Percentiles rank a stretch among this genome's conserved stretches.
Conservation (phyloP, 176 grass and related monocot genomes). For the Miscanthus lutarioriparius region DNA sequence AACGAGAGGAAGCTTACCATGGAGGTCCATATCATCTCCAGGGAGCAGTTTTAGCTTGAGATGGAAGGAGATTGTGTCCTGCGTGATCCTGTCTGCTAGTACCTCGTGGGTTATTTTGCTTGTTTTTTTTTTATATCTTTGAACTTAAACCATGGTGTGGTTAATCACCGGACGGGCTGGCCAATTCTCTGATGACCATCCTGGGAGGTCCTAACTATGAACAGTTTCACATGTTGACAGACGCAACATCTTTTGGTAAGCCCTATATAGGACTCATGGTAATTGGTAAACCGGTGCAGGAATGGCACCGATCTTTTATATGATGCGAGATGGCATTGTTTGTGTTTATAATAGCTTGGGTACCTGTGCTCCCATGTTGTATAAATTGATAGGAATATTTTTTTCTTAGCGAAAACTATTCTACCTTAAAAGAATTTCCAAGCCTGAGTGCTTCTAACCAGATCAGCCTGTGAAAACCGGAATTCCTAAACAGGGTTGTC, state of each 20-base stretch:
- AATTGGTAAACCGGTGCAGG: not conserved
- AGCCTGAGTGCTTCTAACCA: no score
- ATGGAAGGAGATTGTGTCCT: not conserved
- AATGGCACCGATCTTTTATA: not conserved
- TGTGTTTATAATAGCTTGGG: not conserved
- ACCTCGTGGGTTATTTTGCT: not conserved
- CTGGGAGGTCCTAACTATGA: not conserved
- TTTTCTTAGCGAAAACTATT: no score
- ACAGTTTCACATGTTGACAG: not conserved
- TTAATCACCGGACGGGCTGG: not conserved
- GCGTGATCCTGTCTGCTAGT: not conserved
- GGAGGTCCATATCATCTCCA: conserved; percentile 35
- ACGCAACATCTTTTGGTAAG: not conserved
- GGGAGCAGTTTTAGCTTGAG: conserved; percentile 5
- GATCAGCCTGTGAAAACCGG: no score
- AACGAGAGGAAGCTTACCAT: conserved; percentile 28
- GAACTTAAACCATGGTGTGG: not conserved
- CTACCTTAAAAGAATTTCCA: no score
- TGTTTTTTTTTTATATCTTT: not conserved
- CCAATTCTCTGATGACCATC: not conserved
- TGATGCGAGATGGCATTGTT: not conserved
- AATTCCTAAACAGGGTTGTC: no score
- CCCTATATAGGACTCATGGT: not conserved
- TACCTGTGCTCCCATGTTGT: not conserved
- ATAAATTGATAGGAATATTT: not conserved